A percentile compares a stretch with the other conserved stretches of the same genome.
phyloP scores from a whole-genome alignment of 23 red algal genomes.

The Gracilaria gracilis region DNA sequence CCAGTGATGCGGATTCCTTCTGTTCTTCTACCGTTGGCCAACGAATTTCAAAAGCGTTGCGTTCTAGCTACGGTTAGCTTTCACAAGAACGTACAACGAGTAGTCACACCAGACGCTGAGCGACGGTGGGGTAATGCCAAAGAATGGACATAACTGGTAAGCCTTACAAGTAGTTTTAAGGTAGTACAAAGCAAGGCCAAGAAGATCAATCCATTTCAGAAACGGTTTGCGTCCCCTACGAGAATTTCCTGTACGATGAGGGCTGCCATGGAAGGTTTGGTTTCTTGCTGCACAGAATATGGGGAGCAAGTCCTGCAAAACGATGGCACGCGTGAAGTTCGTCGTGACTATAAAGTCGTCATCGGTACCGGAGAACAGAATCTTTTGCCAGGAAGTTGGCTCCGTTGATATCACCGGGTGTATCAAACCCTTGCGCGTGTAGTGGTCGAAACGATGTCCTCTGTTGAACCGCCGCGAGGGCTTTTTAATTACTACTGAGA shows the following conservation, averaged over 20 bases:
- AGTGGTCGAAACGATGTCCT: too few relatives aligned
- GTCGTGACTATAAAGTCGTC: background rate
- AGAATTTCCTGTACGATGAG: background rate
- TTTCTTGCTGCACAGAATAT: background rate
- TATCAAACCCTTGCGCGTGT: too few relatives aligned
- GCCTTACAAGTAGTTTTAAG: background rate
- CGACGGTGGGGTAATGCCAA: background rate
- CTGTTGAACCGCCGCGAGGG: too few relatives aligned
- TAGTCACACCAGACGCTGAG: constrained; percentile 1
- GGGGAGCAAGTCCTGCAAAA: background rate
- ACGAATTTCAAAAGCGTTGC: background rate
- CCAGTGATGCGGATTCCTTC: background rate
- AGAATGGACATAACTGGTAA: background rate
- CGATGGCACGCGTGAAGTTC: background rate
- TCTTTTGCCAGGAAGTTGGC: too few relatives aligned
- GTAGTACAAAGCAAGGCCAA: background rate
- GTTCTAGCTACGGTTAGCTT: background rate
- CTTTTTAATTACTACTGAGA: too few relatives aligned
- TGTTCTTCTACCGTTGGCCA: constrained; percentile 20
- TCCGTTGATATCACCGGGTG: too few relatives aligned
- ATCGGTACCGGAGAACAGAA: too few relatives aligned
- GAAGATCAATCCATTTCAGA: background rate
- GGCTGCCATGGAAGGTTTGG: background rate
- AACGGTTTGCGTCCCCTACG: background rate
- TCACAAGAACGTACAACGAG: background rate